A percentile compares a stretch with the other conserved stretches of the same genome.
Evolutionary conservation across 352 stramenopile species (phyloP).

Genomic region (Phytophthora hybrid): DNA sequence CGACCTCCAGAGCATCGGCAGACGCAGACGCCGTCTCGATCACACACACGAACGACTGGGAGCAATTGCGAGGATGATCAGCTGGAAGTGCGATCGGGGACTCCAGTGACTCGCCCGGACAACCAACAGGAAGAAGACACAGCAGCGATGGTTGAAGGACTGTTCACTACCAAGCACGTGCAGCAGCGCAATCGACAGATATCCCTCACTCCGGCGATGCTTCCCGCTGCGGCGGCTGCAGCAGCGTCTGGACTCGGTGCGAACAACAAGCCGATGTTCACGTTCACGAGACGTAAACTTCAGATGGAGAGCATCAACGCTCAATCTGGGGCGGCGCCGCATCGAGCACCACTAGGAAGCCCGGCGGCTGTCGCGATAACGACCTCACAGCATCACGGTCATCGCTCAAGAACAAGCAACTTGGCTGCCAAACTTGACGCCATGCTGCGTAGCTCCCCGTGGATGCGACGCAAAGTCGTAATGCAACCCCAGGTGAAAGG

Average conservation of each 20-base stretch:
- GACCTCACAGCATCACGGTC: slow-evolving; percentile 31
- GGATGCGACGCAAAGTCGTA: slow-evolving; percentile 67
- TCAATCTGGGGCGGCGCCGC: neutral
- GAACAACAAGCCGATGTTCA: slow-evolving; percentile 41
- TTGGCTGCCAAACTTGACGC: slow-evolving; percentile 70
- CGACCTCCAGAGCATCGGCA: slow-evolving; percentile 22
- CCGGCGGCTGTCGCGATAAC: slow-evolving; percentile 5
- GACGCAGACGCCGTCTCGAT: slow-evolving; percentile 6
- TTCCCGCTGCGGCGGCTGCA: slow-evolving; percentile 28
- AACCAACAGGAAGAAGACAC: slow-evolving; percentile 30
- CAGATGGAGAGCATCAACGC: slow-evolving; percentile 25
- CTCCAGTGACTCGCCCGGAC: neutral
- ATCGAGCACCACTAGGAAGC: neutral
- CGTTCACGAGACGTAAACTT: slow-evolving; percentile 36
- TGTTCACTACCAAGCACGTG: slow-evolving; percentile 40
- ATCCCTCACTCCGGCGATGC: slow-evolving; percentile 33
- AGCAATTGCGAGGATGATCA: slow-evolving; percentile 14
- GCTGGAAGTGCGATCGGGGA: slow-evolving; percentile 15
- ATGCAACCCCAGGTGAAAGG: slow-evolving; percentile 47
- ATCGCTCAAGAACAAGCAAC: slow-evolving; percentile 42
- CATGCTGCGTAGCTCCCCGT: slow-evolving; percentile 62
- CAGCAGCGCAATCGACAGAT: slow-evolving; percentile 39
- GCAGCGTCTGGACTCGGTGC: slow-evolving; percentile 23
- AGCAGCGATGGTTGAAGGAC: slow-evolving; percentile 20
- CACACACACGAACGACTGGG: neutral